Conservation (phyloP, 2,329 filamentous ascomycete genomes). For the Huntiella moniliformis region DNA sequence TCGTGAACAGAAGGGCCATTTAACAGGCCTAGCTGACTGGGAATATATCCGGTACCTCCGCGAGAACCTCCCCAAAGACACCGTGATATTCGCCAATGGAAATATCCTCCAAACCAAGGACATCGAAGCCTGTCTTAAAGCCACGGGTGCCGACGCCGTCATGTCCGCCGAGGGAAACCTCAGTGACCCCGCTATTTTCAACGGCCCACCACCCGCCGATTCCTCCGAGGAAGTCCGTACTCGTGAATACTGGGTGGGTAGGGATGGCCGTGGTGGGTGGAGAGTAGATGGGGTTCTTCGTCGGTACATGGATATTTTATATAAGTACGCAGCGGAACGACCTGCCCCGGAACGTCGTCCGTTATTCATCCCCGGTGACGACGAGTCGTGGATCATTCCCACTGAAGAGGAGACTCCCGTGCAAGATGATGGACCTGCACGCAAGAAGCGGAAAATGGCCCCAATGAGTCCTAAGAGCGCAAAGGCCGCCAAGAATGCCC, state of each 20-base stretch:
- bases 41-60: conserved; percentile 61
- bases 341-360: conserved; percentile 49
- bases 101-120: conserved; percentile 74
- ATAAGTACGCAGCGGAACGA: conserved; percentile 52
- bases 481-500: conserved; percentile 10
- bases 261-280: conserved; percentile 64
- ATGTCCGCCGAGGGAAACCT: conserved; percentile 96
- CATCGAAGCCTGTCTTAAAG: conserved; percentile 56
- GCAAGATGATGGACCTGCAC: conserved; percentile 22
- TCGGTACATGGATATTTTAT: conserved; percentile 78
- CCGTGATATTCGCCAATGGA: conserved; percentile 91
- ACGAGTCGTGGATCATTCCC: conserved; percentile 25
- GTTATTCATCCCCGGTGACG: conserved; percentile 50
- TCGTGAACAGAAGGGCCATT: conserved; percentile 86
- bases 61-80: conserved; percentile 66
- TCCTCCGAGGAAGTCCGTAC: conserved; percentile 30
- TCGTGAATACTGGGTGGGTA: conserved; percentile 78
- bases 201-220: background rate
- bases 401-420: conserved; percentile 18
- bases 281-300: conserved; percentile 74
- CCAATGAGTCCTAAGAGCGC: conserved; percentile 10
- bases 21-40: conserved; percentile 91
- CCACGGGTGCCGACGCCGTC: conserved; percentile 74
- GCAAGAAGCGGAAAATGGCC: conserved; percentile 29
- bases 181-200: conserved; percentile 75